phyloP scores from a whole-genome alignment of 2,329 filamentous ascomycete species.

The Lecanosticta acicola region DNA sequence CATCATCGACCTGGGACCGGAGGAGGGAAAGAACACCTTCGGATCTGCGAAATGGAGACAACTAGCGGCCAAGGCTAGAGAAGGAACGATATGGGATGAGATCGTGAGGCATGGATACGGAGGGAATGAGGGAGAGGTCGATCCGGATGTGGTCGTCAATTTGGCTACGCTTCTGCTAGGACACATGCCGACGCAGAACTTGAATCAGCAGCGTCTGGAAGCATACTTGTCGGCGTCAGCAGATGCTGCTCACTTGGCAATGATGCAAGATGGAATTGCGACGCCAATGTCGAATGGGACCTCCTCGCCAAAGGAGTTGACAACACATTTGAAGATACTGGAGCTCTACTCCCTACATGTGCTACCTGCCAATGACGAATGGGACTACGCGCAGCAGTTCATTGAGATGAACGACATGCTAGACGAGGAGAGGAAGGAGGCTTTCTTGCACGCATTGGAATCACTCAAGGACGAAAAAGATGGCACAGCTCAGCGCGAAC shows the following conservation, averaged over 20 bases:
- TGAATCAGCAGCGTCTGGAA: slow-evolving; percentile 85
- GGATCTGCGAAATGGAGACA: slow-evolving; percentile 79
- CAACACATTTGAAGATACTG: slow-evolving; percentile 77
- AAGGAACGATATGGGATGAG: slow-evolving; percentile 91
- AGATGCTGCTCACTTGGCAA: slow-evolving; percentile 51
- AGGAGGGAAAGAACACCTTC: slow-evolving; percentile 85
- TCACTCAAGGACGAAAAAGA: slow-evolving; percentile 78
- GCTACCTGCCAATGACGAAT: slow-evolving; percentile 86
- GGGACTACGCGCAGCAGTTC: slow-evolving; percentile 91
- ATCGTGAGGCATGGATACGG: slow-evolving; percentile 83
- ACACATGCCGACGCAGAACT: slow-evolving; percentile 75
- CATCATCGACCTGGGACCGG: slow-evolving; percentile 78
- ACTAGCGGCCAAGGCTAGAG: slow-evolving; percentile 75
- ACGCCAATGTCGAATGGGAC: slow-evolving; percentile 51
- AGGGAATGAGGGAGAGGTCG: slow-evolving; percentile 81
- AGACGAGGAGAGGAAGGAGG: slow-evolving; percentile 85
- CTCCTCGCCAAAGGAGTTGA: slow-evolving; percentile 33
- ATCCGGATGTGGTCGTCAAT: slow-evolving; percentile 89
- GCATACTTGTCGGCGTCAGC: slow-evolving; percentile 72
- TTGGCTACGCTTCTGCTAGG: slow-evolving; percentile 84
- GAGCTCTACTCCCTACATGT: slow-evolving; percentile 95
- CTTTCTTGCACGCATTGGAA: slow-evolving; percentile 80
- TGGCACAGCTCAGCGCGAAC: slow-evolving; percentile 59
- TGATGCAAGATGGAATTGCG: slow-evolving; percentile 54
- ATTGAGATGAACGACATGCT: slow-evolving; percentile 79